These are phyloP conservation scores for Apiotrichum brassicae DNA, from an alignment of 1,284 basidiomycete species.

Conservation along the genomic window DNA sequence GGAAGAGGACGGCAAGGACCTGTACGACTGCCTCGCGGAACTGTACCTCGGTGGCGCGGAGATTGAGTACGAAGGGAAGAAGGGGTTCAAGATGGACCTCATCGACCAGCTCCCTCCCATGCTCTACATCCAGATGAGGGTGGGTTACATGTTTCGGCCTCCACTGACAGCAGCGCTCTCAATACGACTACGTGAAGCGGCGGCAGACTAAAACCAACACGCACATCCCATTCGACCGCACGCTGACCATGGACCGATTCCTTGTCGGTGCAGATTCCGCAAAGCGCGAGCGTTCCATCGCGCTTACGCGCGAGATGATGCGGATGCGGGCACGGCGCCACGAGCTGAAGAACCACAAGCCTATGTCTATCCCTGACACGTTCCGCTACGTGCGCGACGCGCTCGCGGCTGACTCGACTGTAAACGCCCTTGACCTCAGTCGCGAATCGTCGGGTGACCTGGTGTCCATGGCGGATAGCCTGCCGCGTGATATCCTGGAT, in stretches of 20 bases:
- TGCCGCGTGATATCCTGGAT: constrained; percentile 25
- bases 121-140: constrained; percentile 91
- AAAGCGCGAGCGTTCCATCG: constrained; percentile 64
- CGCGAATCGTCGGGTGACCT: neutral
- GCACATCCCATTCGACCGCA: constrained; percentile 83
- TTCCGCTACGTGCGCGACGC: constrained; percentile 29
- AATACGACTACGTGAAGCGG: constrained; percentile 65
- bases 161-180: constrained; percentile 62
- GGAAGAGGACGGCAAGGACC: constrained; percentile 66
- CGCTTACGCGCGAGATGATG: constrained; percentile 61
- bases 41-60: constrained; percentile 75
- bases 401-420: constrained; percentile 39
- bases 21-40: constrained; percentile 87
- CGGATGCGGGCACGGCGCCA: constrained; percentile 60
- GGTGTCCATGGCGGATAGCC: constrained; percentile 47
- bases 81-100: constrained; percentile 79
- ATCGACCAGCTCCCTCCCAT: constrained; percentile 81
- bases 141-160: constrained; percentile 36
- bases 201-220: constrained; percentile 94
- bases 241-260: constrained; percentile 86
- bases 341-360: constrained; percentile 54
- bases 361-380: constrained; percentile 30
- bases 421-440: neutral
- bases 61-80: constrained; percentile 80
- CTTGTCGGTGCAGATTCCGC: constrained; percentile 64